Conservation (phyloP, 202 grass and related monocot genomes). For the Carex sylvatica region DNA sequence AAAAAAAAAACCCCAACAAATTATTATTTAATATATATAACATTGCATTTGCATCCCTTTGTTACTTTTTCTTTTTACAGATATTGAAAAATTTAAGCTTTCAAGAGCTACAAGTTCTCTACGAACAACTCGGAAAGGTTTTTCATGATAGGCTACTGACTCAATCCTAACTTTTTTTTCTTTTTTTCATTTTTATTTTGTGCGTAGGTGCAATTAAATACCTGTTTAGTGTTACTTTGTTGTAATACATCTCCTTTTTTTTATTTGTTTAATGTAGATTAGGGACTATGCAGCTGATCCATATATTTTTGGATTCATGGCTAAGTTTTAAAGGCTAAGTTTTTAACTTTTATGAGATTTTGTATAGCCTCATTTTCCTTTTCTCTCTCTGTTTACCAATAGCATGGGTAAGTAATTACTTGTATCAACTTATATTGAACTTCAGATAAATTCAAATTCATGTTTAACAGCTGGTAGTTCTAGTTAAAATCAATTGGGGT, state of each 20-base stretch:
- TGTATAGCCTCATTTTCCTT: conserved; percentile 15
- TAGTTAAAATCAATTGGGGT: not conserved
- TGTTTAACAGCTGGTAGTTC: not conserved
- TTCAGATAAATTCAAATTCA: not conserved
- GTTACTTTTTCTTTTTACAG: conserved; percentile 30
- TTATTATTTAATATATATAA: conserved; percentile 3
- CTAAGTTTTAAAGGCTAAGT: not conserved
- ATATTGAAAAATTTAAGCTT: conserved; percentile 76
- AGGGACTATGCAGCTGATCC: conserved; percentile 27
- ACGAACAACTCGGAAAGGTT: conserved; percentile 75
- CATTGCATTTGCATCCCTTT: not conserved
- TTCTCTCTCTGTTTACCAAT: not conserved
- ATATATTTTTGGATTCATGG: conserved; percentile 24
- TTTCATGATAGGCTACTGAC: conserved; percentile 47
- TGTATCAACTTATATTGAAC: not conserved
- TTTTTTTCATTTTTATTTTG: conserved; percentile 6
- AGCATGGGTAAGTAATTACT: not conserved
- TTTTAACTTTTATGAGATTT: conserved; percentile 16
- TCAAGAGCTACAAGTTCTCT: conserved; percentile 86
- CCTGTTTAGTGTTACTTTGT: conserved; percentile 11
- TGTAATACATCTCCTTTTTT: conserved; percentile 20
- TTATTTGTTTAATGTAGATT: conserved; percentile 26
- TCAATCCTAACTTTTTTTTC: conserved; percentile 37
- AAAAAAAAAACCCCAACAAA: not conserved
- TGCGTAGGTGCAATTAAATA: not conserved